Evolutionary conservation across 2,329 filamentous ascomycete species (phyloP).

Genomic region (Arthrobotrys megalospora): DNA sequence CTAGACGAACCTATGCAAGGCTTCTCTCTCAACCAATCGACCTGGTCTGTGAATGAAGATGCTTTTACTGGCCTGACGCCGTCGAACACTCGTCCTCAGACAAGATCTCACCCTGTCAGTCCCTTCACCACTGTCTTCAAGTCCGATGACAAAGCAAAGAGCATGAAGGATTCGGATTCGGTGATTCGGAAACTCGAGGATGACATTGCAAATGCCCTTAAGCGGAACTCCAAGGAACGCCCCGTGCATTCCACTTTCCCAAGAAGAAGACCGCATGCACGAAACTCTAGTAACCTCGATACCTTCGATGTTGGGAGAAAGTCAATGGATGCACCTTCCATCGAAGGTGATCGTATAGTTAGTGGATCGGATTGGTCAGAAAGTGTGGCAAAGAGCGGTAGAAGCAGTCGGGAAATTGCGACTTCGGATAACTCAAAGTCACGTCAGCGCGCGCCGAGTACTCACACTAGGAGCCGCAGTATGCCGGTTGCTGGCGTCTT

Average conservation of each 20-base stretch:
- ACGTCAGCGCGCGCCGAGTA: conserved; percentile 57
- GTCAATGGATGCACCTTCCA: conserved; percentile 53
- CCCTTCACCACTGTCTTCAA: conserved; percentile 51
- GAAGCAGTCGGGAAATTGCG: conserved; percentile 57
- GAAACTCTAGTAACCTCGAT: conserved; percentile 59
- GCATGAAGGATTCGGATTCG: conserved; percentile 46
- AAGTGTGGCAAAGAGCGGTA: conserved; percentile 55
- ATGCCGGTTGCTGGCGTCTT: conserved; percentile 60
- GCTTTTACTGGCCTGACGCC: conserved; percentile 41
- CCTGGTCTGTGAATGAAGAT: conserved; percentile 55
- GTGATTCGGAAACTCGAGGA: conserved; percentile 52
- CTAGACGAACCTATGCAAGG: conserved; percentile 57
- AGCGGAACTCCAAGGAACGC: conserved; percentile 58
- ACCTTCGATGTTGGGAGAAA: conserved; percentile 54
- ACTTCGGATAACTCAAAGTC: conserved; percentile 54
- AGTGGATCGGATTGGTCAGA: conserved; percentile 60
- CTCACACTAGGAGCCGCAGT: conserved; percentile 59
- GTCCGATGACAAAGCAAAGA: conserved; percentile 40
- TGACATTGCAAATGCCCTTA: conserved; percentile 54
- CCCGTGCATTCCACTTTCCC: conserved; percentile 58
- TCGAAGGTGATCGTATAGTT: conserved; percentile 58
- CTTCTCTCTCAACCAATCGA: conserved; percentile 44
- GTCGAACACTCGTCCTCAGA: conserved; percentile 56
- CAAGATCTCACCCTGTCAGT: conserved; percentile 57
- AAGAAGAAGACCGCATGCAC: conserved; percentile 50